Evolutionary conservation across 805 yeast species (phyloP), one percentile per base, ranked within the genome.

Genomic region (Candida maesae): DNA sequence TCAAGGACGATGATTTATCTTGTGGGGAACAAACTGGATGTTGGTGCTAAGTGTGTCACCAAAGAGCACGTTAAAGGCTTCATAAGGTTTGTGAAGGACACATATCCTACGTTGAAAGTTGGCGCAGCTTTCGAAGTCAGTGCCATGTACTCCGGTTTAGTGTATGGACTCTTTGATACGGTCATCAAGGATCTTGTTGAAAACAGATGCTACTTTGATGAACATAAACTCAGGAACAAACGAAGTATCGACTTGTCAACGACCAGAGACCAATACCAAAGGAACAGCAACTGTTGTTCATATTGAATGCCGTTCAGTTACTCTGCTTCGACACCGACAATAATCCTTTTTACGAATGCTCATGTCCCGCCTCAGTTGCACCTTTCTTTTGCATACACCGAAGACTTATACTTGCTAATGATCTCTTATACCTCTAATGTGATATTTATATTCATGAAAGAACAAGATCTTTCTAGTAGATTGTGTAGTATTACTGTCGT

Each of bases 101-200:
- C 54, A 12, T 65, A 59, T 33, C 36, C 52, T 8, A 51, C 55
- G 10, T 51, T 68, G 18, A 56, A 51, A 15, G 64, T 71, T 28
- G 59, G 63, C 20, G 73, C 72, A 2, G 66, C 67, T 33, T 71
- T 68, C 46, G 76, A 71, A 52, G 73, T 71, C 14, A 70, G 72
- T 45, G 74, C 75, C 20, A 69, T 66, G 50, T 65, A 68, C 58
- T 58, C 64, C 6, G 56, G 56, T 31, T 57, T 65, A 4, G 69
- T 67, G 0, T 64, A 66, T 34, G 58, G 65, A 7, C 59, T 68
- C 9, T 65, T 70, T 44, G 66, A 64, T 41, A 49, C 56, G 14
- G 58, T 70, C 6, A 59, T 70, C 12, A 60, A 63, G 30, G 70
- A 70, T 40, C 51, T 70, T n/a, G 65, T 69, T 5, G 65, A 66